Evolutionary conservation across 2,329 filamentous ascomycete genomes (phyloP).

Genomic region (Fusarium sp.): DNA sequence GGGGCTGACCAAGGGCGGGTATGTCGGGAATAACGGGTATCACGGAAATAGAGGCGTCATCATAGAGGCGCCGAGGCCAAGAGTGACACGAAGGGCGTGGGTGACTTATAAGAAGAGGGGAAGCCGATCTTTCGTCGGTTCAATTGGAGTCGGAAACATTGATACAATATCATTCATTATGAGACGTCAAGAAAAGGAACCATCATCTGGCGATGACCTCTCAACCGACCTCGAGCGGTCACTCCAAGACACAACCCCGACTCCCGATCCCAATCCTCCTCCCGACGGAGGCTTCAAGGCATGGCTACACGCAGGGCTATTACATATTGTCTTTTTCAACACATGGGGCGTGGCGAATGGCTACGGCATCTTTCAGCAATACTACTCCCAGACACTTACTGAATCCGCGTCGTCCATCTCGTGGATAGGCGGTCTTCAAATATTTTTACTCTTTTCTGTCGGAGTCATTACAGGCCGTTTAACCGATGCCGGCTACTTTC

Average conservation of each 20-base stretch:
- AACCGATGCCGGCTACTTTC: conserved; percentile 59
- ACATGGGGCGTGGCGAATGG: conserved; percentile 61
- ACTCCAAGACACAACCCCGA: not conserved
- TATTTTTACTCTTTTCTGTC: conserved; percentile 57
- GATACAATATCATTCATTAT: not conserved
- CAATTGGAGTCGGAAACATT: not conserved
- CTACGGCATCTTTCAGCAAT: conserved; percentile 60
- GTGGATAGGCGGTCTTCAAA: conserved; percentile 59
- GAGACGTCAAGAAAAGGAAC: not conserved
- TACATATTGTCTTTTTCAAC: conserved; percentile 56
- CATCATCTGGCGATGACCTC: not conserved
- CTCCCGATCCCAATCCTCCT: not conserved
- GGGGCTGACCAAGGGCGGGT: conserved; percentile 19
- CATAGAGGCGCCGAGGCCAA: not conserved
- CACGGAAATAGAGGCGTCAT: not conserved
- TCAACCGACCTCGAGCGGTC: conserved; percentile 21
- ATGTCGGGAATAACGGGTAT: conserved; percentile 28
- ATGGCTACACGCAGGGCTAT: conserved; percentile 50
- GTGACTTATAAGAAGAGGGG: not conserved
- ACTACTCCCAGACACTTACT: conserved; percentile 53
- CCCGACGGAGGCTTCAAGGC: conserved; percentile 39
- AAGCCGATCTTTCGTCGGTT: not conserved
- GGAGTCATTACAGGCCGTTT: conserved; percentile 57
- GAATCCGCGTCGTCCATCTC: conserved; percentile 54
- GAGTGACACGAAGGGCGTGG: not conserved